These are phyloP conservation scores for Pulchroboletus neoregius DNA, from an alignment of 1,284 basidiomycete species.

Conservation along the genomic window DNA sequence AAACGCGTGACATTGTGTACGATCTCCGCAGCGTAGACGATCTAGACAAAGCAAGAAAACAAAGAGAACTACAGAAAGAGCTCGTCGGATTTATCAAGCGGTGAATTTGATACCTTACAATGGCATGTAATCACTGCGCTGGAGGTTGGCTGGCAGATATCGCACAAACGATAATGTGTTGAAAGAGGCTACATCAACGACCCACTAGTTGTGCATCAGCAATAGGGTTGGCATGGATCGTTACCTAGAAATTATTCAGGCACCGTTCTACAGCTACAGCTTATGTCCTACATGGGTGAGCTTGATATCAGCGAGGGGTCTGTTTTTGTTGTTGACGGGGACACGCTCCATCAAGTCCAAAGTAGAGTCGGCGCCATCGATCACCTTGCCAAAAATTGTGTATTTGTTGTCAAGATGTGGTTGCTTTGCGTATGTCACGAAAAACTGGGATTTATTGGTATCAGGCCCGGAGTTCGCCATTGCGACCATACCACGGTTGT, in stretches of 20 bases:
- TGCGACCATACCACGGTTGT: slow-evolving; percentile 87
- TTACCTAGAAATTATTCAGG: slow-evolving; percentile 52
- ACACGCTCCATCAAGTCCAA: slow-evolving; percentile 87
- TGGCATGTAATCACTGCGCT: slow-evolving; percentile 11
- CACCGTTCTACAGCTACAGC: not conserved
- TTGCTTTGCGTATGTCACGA: slow-evolving; percentile 91
- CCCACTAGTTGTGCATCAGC: slow-evolving; percentile 61
- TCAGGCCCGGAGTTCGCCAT: slow-evolving; percentile 96
- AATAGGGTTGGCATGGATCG: slow-evolving; percentile 93
- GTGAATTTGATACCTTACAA: slow-evolving; percentile 33
- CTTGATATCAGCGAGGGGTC: slow-evolving; percentile 82
- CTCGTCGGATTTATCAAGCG: slow-evolving; percentile 86
- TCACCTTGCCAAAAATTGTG: slow-evolving; percentile 93
- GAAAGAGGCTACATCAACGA: slow-evolving; percentile 19
- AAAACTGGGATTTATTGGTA: slow-evolving; percentile 94
- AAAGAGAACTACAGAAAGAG: slow-evolving; percentile 89
- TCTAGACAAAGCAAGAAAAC: slow-evolving; percentile 76
- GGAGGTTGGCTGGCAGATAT: slow-evolving; percentile 2
- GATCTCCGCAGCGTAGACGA: slow-evolving; percentile 87
- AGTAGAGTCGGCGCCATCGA: slow-evolving; percentile 87
- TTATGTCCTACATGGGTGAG: slow-evolving; percentile 61
- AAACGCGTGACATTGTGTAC: slow-evolving; percentile 93
- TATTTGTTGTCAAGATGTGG: slow-evolving; percentile 91
- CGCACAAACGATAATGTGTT: slow-evolving; percentile 1
- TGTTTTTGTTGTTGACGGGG: slow-evolving; percentile 87